Evolutionary conservation across 2,329 filamentous ascomycete species (phyloP).

Genomic region (Parascedosporium putredinis): DNA sequence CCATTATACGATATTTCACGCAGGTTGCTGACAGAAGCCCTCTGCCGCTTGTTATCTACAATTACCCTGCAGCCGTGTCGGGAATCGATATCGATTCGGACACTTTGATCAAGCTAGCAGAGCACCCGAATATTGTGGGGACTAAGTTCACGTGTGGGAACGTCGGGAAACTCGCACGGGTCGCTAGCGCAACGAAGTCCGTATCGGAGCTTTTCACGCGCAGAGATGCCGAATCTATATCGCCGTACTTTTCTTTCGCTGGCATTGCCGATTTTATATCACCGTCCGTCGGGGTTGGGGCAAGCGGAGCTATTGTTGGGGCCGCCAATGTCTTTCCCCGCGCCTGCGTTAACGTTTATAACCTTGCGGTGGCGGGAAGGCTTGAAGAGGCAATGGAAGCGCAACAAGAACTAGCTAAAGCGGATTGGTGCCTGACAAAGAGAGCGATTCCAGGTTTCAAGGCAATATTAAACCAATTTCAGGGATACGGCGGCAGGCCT

Average conservation of each 20-base stretch:
- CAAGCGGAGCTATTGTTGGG: conserved; percentile 14
- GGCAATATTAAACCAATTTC: conserved; percentile 23
- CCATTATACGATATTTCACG: conserved; percentile 11
- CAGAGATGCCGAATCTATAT: not conserved
- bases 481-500: conserved; percentile 46
- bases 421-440: conserved; percentile 16
- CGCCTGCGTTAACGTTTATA: conserved; percentile 14
- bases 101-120: conserved; percentile 28
- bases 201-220: conserved; percentile 9
- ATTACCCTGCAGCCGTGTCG: conserved; percentile 15
- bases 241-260: conserved; percentile 12
- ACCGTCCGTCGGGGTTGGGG: conserved; percentile 10
- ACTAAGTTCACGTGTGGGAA: conserved; percentile 42
- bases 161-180: conserved; percentile 48
- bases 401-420: conserved; percentile 13
- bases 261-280: conserved; percentile 14
- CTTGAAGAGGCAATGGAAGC: conserved; percentile 11
- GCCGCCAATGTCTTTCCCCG: conserved; percentile 14
- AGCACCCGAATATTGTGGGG: conserved; percentile 50
- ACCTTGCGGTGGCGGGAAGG: conserved; percentile 12
- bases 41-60: conserved; percentile 16
- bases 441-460: conserved; percentile 15
- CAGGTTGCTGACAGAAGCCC: conserved; percentile 13
- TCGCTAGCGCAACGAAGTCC: conserved; percentile 27
- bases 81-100: conserved; percentile 17